Conservation (phyloP, 345 rosid species). For the Anastatica hierochuntica region DNA sequence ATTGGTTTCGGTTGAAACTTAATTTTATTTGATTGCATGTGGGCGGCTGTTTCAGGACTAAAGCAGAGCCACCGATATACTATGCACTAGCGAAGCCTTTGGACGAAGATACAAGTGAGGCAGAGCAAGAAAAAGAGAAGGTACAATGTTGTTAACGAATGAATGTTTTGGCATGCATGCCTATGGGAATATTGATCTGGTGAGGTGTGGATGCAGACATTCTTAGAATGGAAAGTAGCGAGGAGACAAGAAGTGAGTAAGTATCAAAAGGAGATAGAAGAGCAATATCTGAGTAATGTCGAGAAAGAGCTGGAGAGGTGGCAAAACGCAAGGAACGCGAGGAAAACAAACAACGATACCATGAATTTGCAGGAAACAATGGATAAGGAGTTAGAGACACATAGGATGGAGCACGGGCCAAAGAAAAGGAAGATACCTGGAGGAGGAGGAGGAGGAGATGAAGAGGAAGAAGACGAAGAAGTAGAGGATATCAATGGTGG, state of each 20-base stretch:
- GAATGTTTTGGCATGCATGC: constrained; percentile 5
- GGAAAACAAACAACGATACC: constrained; percentile 43
- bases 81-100: constrained; percentile 60
- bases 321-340: constrained; percentile 77
- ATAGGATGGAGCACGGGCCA: constrained; percentile 93
- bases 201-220: constrained; percentile 34
- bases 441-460: too few species aligned
- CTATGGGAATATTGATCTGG: not conserved
- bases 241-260: constrained; percentile 69
- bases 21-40: constrained; percentile 20
- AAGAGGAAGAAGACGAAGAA: constrained; percentile 83
- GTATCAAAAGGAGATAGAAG: constrained; percentile 75
- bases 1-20: constrained; percentile 1
- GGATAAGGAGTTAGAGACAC: constrained; percentile 93
- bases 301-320: constrained; percentile 94
- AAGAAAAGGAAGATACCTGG: constrained; percentile 79
- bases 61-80: constrained; percentile 77
- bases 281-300: constrained; percentile 54
- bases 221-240: constrained; percentile 64
- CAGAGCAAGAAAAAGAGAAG: constrained; percentile 65
- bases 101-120: constrained; percentile 41
- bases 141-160: constrained; percentile 23
- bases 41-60: constrained; percentile 60
- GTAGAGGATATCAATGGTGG: constrained; percentile 78
- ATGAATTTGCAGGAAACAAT: constrained; percentile 84